Base-by-base conservation (phyloP, 805 yeast genomes). In the Tetrapisispora taiwanensis region DNA sequence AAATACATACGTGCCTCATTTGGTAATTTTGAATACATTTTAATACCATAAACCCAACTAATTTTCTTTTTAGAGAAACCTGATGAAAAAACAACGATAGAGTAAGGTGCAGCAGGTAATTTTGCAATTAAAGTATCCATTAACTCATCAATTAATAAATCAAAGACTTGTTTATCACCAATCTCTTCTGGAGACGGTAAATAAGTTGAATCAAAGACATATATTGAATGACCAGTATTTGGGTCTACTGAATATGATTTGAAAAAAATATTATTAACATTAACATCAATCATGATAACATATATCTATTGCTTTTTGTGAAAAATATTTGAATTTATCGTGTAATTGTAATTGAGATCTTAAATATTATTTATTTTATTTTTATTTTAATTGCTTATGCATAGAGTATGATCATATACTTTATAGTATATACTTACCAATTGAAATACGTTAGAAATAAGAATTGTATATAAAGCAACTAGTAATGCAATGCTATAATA, bases 181-280 rank as follows among this genome's bases (percentile, higher is more conserved):
- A 69, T 62, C 22, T 56, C 63, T 3, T 73, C 72, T 1, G 81
- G 71, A 12, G 76, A 66, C 0, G 95, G 95, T 10, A 89, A 68
- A 51, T 77, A 83, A 13, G 89, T 79, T 3, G 95, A 78, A 60
- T 90, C 96, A 48, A 90, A 78, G 4, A 88, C 80, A 55, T 79
- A 88, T 10, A 90, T 63, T 0, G 95, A 95, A 20, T 78, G 71
- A 7, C 73, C 68, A 1, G 86, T 72, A 41, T 69, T 68, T 0
- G 90, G 87, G 56, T 88, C 96, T 31, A 63, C 58, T 1, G 82
- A 71, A 40, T 71, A 72, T 1, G 92, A 67, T 50, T 72, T 70
- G 68, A 73, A 81, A 56, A 83, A 78, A 20, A 71, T 69, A 52
- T 68, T 71, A 38, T 64, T 60, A 7, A 64, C 61, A 45, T 64